Conservation (phyloP, 345 rosid genomes). For the Psidium friedrichsthalianum region DNA sequence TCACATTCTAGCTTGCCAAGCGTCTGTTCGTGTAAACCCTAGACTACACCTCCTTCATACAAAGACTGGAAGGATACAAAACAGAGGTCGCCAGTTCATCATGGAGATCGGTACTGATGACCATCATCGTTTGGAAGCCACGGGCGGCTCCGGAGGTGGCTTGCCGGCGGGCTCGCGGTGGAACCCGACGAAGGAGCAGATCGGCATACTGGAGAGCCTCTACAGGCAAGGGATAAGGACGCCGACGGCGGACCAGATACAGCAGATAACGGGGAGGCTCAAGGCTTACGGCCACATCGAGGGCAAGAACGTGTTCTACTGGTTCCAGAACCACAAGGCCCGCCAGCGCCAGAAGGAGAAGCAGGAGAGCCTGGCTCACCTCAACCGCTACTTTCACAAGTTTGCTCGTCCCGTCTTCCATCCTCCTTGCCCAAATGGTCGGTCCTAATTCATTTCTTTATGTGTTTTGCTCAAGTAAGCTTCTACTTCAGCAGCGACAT, state of each 20-base stretch:
- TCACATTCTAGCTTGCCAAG: not conserved
- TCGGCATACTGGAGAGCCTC: constrained; percentile 53
- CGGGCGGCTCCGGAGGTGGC: constrained; percentile 8
- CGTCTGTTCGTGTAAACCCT: not conserved
- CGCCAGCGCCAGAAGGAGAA: constrained; percentile 88
- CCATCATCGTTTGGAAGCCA: not conserved
- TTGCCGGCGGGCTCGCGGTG: constrained; percentile 47
- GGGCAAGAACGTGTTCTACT: constrained; percentile 96
- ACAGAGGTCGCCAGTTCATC: not conserved
- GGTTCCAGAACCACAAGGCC: constrained; percentile 99
- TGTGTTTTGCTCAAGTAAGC: not conserved
- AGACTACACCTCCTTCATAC: not conserved
- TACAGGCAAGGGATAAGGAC: constrained; percentile 77
- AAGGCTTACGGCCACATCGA: constrained; percentile 74
- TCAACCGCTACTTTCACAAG: constrained; percentile 41
- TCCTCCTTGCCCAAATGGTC: constrained; percentile 43
- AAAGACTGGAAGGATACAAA: not conserved
- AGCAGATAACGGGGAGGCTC: constrained; percentile 68
- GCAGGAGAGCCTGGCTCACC: constrained; percentile 49
- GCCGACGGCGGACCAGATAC: constrained; percentile 85
- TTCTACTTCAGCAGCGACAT: not conserved
- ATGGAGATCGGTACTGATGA: not conserved
- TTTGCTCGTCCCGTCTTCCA: constrained; percentile 1
- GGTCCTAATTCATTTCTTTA: not conserved
- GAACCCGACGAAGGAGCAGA: constrained; percentile 93